Percentiles rank a stretch among this genome's conserved stretches.
phyloP scores from a whole-genome alignment of 305 asterid species.

The Salvia sclarea region DNA sequence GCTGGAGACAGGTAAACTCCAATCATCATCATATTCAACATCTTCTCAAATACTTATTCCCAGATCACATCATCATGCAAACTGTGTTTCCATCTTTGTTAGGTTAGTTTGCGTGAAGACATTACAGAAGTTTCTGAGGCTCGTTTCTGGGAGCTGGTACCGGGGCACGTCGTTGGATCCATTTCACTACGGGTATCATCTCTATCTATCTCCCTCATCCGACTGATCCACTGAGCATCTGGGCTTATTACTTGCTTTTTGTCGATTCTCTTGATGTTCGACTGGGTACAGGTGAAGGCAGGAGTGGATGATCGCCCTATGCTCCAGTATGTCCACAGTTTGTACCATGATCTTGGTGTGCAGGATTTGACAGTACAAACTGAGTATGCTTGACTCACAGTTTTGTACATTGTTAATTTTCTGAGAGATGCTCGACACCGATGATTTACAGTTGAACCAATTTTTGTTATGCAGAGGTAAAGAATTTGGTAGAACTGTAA shows the following conservation, averaged over 20 bases:
- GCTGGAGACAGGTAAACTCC: constrained; percentile 80
- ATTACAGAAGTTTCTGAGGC: constrained; percentile 74
- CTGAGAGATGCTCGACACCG: not conserved
- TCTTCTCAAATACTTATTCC: not conserved
- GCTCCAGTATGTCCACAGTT: constrained; percentile 66
- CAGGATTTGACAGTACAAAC: constrained; percentile 79
- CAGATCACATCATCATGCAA: not conserved
- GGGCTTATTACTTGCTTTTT: not conserved
- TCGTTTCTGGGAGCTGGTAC: constrained; percentile 93
- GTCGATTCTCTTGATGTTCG: not conserved
- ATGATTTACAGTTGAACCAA: not conserved
- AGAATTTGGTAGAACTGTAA: not conserved
- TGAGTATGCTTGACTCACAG: constrained; percentile 40
- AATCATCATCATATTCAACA: not conserved
- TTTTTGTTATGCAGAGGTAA: not conserved
- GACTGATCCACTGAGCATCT: not conserved
- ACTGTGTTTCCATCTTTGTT: constrained; percentile 2
- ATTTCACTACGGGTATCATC: constrained; percentile 70
- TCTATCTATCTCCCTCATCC: not conserved
- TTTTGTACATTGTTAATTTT: not conserved
- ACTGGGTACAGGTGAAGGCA: constrained; percentile 55
- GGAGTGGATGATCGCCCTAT: constrained; percentile 63
- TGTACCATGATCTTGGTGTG: constrained; percentile 88
- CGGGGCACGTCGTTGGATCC: constrained; percentile 87
- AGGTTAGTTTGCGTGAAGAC: constrained; percentile 74